Evolutionary conservation across 2,329 filamentous ascomycete genomes (phyloP), one percentile per base, ranked within the genome.

Genomic region (Raffaelea deltoideospora): DNA sequence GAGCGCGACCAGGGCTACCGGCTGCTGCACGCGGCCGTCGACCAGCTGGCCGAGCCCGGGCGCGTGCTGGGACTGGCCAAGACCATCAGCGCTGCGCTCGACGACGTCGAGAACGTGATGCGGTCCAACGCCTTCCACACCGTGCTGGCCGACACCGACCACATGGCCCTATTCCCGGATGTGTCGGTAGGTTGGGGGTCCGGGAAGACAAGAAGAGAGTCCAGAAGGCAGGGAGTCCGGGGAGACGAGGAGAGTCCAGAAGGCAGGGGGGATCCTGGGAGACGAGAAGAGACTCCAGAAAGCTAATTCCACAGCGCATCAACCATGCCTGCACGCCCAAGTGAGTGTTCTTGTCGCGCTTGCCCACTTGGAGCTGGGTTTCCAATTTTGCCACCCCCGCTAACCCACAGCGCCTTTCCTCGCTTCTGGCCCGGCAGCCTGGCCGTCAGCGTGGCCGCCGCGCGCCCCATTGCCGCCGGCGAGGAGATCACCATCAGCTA

Each of bases 301-400:
- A 5, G 13, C 14, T 27, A 31, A 28, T 18, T 11, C 6, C 9
- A 6, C 26, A 49, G 45, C 41, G 46, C 20, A 51, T 52, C 20
- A 58, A 57, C 35, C 55, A 58, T 30, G 53, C 47, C 4, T 57
- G 54, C 34, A 51, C 46, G 13, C 54, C 55, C 33, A 56, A 55
- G 54, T 56, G 41, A 44, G 54, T 45, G 5, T 7, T 17, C 9
- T 15, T 22, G 11, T 22, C 23, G 7, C 6, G 6, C n/a, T 29
- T 29, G 10, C n/a, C 6, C n/a, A 13, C 27, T 10, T 11, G 6
- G 8, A 13, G 23, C 13, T 13, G 8, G 23, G 13, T 26, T 26
- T 26, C 13, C 13, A 8, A 13, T 26, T 26, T 26, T 26, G 8
- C 23, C 11, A n/a, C 18, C 15, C 3, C 24, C 11, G 31, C 24